Conservation (phyloP, 2,329 filamentous ascomycete genomes). For the Fusarium xylarioides region DNA sequence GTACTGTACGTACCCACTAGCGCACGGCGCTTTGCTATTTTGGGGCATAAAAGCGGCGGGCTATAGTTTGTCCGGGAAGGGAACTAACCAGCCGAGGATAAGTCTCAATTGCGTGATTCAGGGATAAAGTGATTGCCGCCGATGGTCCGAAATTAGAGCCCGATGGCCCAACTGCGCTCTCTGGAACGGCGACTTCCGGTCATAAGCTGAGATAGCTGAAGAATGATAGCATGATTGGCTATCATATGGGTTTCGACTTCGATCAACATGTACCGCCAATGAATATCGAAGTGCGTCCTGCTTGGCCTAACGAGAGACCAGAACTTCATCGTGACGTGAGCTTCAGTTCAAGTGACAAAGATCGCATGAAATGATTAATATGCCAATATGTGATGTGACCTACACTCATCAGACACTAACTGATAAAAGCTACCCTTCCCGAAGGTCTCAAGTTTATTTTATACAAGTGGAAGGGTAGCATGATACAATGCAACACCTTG, state of each 20-base stretch:
- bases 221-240: not conserved
- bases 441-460: not conserved
- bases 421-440: not conserved
- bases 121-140: constrained; percentile 24
- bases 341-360: too few relatives aligned
- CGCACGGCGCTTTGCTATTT: not conserved
- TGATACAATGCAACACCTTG: rapidly evolving
- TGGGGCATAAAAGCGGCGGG: not conserved
- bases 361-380: rapidly evolving
- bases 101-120: constrained; percentile 28
- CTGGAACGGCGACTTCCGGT: constrained; percentile 13
- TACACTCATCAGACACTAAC: rapidly evolving
- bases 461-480: not conserved
- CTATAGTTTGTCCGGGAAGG: not conserved
- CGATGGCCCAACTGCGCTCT: not conserved
- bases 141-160: constrained; percentile 19
- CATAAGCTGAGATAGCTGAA: not conserved
- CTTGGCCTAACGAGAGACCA: rapidly evolving
- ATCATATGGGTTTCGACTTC: rapidly evolving
- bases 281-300: rapidly evolving
- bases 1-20: constrained; percentile 23
- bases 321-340: rapidly evolving
- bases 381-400: rapidly evolving
- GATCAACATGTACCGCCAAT: rapidly evolving
- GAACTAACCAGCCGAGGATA: not conserved